phyloP scores from a whole-genome alignment of 306 rosid species.

The Lathyrus sativus region DNA sequence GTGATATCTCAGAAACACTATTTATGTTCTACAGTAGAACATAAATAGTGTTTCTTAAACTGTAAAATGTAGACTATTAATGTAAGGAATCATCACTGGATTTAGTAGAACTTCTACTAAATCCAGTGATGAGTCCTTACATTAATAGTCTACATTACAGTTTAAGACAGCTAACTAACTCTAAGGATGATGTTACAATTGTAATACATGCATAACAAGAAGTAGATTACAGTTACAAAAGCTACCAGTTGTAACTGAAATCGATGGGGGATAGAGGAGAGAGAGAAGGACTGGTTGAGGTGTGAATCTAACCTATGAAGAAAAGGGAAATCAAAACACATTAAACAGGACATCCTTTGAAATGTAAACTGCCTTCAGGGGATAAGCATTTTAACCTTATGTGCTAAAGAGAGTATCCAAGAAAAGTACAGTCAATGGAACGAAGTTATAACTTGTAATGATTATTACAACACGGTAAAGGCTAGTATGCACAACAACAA shows the following conservation, averaged over 20 bases:
- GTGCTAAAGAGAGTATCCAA: neutral
- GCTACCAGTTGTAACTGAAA: conserved; percentile 6
- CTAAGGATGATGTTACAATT: neutral
- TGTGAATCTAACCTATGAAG: conserved; percentile 9
- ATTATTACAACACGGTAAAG: neutral
- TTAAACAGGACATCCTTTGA: neutral
- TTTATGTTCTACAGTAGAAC: no score
- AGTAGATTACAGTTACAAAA: neutral
- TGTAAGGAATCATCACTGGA: no score
- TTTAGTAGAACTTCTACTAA: no score
- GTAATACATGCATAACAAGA: neutral
- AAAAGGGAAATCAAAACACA: neutral
- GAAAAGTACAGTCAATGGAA: neutral
- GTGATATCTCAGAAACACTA: neutral
- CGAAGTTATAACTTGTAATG: neutral
- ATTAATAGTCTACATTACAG: neutral
- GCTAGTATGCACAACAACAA: conserved; percentile 3
- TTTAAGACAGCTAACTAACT: neutral
- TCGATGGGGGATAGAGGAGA: neutral
- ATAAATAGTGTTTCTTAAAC: no score
- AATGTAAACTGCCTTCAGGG: neutral
- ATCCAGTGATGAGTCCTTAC: neutral
- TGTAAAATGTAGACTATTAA: no score
- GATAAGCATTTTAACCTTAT: neutral
- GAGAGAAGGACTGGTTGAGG: neutral